Conservation (phyloP, 257 asterid genomes). For the Eustoma russellianum region DNA sequence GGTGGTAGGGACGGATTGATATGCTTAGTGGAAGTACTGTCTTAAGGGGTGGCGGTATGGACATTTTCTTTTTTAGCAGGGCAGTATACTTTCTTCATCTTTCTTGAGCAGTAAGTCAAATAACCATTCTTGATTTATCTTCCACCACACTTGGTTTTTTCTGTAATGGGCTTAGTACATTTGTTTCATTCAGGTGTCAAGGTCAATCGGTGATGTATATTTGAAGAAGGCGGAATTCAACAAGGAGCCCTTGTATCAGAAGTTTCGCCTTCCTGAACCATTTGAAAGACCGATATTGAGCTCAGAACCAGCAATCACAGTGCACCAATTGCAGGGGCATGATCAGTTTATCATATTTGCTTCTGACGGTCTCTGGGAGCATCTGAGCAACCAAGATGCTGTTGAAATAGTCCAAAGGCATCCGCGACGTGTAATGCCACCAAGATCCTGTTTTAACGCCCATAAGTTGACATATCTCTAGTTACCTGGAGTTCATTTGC, state of each 20-base stretch:
- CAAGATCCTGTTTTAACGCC: not conserved
- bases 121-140: not conserved
- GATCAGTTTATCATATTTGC: conserved; percentile 74
- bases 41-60: too few relatives aligned
- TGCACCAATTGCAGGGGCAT: conserved; percentile 48
- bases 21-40: not conserved
- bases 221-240: conserved; percentile 60
- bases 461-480: not conserved
- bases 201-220: conserved; percentile 77
- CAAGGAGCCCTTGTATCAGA: conserved; percentile 70
- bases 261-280: conserved; percentile 61
- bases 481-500: not conserved
- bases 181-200: conserved; percentile 42
- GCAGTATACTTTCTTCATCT: not conserved
- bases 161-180: conserved; percentile 4
- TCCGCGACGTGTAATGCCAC: conserved; percentile 48
- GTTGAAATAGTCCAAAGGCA: conserved; percentile 61
- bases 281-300: conserved; percentile 58
- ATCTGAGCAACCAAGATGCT: conserved; percentile 71
- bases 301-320: conserved; percentile 56
- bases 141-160: not conserved
- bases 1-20: too few relatives aligned
- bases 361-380: conserved; percentile 89
- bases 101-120: not conserved
- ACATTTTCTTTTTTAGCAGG: not conserved